A percentile compares a stretch with the other conserved stretches of the same genome.
Conservation (phyloP, 352 stramenopile species). For the Phytophthora fragariae region DNA sequence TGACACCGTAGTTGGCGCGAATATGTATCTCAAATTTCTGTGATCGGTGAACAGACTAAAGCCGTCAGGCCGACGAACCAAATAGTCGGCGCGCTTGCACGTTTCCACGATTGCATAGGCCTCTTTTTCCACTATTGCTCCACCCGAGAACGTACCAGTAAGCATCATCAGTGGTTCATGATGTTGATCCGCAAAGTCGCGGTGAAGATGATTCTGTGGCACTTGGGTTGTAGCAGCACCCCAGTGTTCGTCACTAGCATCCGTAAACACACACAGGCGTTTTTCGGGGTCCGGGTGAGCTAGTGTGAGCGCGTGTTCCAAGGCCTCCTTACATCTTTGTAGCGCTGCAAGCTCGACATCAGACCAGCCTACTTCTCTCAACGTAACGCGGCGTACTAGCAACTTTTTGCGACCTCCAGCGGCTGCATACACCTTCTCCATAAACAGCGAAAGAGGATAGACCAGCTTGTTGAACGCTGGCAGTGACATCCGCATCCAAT, state of each 20-base stretch:
- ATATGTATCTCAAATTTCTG: conserved; percentile 24
- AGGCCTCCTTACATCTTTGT: neutral
- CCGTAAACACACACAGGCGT: conserved; percentile 2
- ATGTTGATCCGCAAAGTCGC: conserved; percentile 5
- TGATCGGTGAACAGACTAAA: conserved; percentile 28
- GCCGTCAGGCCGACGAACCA: conserved; percentile 4
- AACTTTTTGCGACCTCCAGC: conserved; percentile 7
- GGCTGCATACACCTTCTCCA: conserved; percentile 13
- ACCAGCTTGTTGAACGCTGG: conserved; percentile 15
- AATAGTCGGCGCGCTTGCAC: conserved; percentile 8
- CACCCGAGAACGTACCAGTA: conserved; percentile 8
- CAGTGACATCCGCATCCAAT: conserved; percentile 8
- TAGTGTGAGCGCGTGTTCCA: conserved; percentile 1
- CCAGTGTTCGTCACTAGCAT: conserved; percentile 14
- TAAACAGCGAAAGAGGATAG: neutral
- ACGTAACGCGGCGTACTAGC: neutral
- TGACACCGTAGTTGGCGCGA: conserved; percentile 5
- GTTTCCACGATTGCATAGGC: conserved; percentile 14
- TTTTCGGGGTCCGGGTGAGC: conserved; percentile 3
- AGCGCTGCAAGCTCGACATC: neutral
- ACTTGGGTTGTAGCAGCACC: conserved; percentile 10
- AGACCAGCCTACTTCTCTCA: neutral
- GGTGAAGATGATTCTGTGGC: neutral
- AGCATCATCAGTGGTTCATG: conserved; percentile 20
- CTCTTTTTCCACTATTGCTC: conserved; percentile 15